Conservation (phyloP, 192 early-diverging fungal genomes). For the Rhizophagus prolifer region DNA sequence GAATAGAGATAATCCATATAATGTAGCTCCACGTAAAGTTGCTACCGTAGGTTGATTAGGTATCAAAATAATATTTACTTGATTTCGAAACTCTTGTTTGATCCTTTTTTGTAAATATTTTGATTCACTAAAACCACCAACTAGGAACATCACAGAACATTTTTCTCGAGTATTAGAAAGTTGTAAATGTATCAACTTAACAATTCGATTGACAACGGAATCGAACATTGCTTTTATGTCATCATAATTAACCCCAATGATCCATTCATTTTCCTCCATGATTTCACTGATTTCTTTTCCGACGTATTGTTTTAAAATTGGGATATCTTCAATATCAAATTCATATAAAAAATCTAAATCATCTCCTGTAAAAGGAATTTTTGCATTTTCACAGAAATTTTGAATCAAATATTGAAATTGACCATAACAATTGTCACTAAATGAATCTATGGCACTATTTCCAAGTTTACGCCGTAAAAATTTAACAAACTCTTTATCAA, state of each 20-base stretch:
- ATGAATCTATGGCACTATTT: conserved; percentile 33
- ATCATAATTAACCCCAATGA: conserved; percentile 45
- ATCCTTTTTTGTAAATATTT: conserved; percentile 37
- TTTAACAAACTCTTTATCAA: conserved; percentile 46
- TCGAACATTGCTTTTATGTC: conserved; percentile 38
- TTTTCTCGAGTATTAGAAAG: background rate
- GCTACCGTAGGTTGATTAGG: conserved; percentile 35
- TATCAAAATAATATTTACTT: conserved; percentile 29
- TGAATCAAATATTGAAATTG: background rate
- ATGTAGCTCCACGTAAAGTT: background rate
- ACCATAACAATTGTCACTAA: conserved; percentile 31
- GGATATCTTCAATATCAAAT: background rate
- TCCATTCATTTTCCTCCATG: no score
- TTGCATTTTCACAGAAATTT: background rate
- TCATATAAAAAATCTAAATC: background rate
- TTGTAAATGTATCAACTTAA: conserved; percentile 25
- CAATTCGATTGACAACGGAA: conserved; percentile 33
- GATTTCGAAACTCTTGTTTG: conserved; percentile 34
- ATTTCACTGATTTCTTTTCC: no score
- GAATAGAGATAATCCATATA: background rate
- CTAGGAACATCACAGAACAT: conserved; percentile 37
- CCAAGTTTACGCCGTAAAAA: conserved; percentile 45
- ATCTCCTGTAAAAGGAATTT: background rate
- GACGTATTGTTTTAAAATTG: no score
- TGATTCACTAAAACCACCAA: conserved; percentile 41